phyloP scores from a whole-genome alignment of 129 eudicot species.

The sunflower (Helianthus annuus) region DNA sequence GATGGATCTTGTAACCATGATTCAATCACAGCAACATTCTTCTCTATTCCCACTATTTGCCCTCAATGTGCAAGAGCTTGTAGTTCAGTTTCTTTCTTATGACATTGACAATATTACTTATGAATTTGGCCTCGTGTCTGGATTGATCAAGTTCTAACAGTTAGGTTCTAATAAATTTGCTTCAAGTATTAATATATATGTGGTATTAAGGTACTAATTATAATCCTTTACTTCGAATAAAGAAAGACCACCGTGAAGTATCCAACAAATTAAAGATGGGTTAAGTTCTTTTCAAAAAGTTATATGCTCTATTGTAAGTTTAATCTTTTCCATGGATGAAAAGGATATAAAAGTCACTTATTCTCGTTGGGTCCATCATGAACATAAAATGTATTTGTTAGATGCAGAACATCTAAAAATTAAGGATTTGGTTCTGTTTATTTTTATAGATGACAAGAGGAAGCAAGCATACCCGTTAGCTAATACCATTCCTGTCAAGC shows the following conservation, averaged over 20 bases:
- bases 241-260: not conserved
- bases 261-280: no score
- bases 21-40: conserved; percentile 15
- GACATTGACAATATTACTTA: conserved; percentile 20
- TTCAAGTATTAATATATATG: not conserved
- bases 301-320: no score
- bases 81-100: conserved; percentile 21
- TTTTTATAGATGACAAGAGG: not conserved
- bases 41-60: conserved; percentile 28
- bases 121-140: conserved; percentile 35
- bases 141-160: not conserved
- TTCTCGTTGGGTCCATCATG: no score
- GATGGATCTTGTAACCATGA: conserved; percentile 35
- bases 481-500: conserved; percentile 6
- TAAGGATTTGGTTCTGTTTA: not conserved
- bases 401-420: no score
- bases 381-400: no score
- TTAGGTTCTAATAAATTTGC: not conserved
- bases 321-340: no score
- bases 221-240: not conserved
- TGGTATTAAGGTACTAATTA: no score
- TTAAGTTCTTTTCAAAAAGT: no score
- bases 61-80: conserved; percentile 12
- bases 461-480: conserved; percentile 9
- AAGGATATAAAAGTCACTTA: no score